A percentile compares a stretch with the other conserved stretches of the same genome.
Evolutionary conservation across 768 basidiomycete genomes (phyloP).

Genomic region (Podaxis carcinomalis): DNA sequence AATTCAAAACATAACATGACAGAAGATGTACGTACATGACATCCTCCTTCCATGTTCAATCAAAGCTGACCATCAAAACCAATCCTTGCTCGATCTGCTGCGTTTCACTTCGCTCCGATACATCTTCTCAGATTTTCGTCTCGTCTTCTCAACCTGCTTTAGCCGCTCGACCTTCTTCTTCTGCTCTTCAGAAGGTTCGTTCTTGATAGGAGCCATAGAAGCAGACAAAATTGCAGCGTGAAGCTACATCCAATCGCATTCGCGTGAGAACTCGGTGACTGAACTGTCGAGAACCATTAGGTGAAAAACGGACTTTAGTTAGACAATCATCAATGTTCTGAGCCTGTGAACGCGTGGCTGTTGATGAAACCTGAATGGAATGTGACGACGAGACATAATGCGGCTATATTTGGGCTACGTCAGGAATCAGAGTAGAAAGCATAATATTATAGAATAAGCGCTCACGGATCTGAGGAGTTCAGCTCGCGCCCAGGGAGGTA

Average conservation of each 20-base stretch:
- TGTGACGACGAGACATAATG: slow-evolving; percentile 65
- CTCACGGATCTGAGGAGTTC: slow-evolving; percentile 46
- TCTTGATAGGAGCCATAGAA: slow-evolving; percentile 42
- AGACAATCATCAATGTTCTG: slow-evolving; percentile 74
- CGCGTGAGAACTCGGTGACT: slow-evolving; percentile 5
- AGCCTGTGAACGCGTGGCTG: slow-evolving; percentile 68
- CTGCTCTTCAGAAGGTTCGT: slow-evolving; percentile 52
- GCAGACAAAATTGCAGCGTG: slow-evolving; percentile 46
- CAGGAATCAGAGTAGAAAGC: neutral
- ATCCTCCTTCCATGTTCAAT: neutral
- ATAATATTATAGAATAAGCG: neutral
- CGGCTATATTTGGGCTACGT: slow-evolving; percentile 36
- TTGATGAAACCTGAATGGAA: slow-evolving; percentile 67
- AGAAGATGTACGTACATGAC: neutral
- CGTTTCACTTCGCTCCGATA: slow-evolving; percentile 49
- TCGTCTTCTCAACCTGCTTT: slow-evolving; percentile 41
- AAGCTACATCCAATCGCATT: slow-evolving; percentile 33
- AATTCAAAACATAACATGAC: neutral
- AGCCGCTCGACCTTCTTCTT: slow-evolving; percentile 47
- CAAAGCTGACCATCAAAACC: neutral
- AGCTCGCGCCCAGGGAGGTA: slow-evolving; percentile 61
- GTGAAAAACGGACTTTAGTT: slow-evolving; percentile 43
- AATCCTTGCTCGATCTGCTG: slow-evolving; percentile 17
- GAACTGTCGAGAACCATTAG: neutral
- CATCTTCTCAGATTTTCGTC: slow-evolving; percentile 47